phyloP scores from a whole-genome alignment of 495 filamentous ascomycete species.

The Aspergillus asperescens region DNA sequence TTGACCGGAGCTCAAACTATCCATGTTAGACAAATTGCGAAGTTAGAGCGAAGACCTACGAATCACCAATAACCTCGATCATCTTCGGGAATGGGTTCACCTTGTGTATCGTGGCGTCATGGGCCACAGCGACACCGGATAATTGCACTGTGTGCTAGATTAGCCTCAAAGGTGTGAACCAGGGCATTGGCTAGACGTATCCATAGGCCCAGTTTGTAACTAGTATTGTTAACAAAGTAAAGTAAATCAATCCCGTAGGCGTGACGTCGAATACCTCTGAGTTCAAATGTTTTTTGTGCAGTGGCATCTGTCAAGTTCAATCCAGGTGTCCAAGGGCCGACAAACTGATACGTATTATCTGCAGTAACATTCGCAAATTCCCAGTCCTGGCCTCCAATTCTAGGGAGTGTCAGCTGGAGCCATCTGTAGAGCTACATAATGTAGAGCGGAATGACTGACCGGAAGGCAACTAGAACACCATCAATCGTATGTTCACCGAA shows the following conservation, averaged over 20 bases:
- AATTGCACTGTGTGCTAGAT: constrained; percentile 46
- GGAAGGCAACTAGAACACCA: constrained; percentile 55
- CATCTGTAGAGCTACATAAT: background rate
- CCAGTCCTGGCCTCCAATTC: constrained; percentile 61
- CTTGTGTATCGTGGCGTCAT: constrained; percentile 46
- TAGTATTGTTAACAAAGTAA: constrained; percentile 20
- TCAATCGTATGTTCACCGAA: constrained; percentile 55
- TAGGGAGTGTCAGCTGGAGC: constrained; percentile 12
- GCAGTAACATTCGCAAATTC: constrained; percentile 62
- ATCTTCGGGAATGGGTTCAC: constrained; percentile 46
- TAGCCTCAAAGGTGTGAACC: constrained; percentile 4
- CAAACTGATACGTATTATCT: constrained; percentile 55
- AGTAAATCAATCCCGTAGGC: background rate
- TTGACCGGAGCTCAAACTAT: constrained; percentile 44
- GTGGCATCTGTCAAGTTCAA: constrained; percentile 14
- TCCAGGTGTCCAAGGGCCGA: constrained; percentile 29
- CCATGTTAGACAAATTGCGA: background rate
- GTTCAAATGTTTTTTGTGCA: constrained; percentile 27
- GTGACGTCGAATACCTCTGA: constrained; percentile 31
- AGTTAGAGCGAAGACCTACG: constrained; percentile 23
- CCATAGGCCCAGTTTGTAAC: constrained; percentile 66
- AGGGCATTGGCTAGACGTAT: constrained; percentile 31
- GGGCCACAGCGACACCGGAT: constrained; percentile 47
- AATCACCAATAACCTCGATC: constrained; percentile 65
- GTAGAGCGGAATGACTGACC: constrained; percentile 16